Percentiles rank a stretch among this genome's conserved stretches.
These are phyloP conservation scores for Pelargonium australe DNA, from an alignment of 441 rosid genomes.

Conservation along the genomic window DNA sequence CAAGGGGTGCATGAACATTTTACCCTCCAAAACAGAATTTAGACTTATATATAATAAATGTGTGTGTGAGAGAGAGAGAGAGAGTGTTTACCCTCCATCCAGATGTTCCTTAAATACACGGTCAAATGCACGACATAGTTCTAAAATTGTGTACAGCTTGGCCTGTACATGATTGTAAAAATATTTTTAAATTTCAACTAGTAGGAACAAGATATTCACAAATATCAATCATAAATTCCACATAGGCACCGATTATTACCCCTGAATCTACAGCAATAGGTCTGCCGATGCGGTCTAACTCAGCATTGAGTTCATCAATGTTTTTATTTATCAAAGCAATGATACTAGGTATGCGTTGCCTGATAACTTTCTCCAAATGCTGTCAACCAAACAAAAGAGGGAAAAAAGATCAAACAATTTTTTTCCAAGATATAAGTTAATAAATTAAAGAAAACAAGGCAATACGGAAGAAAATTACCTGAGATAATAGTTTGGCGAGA, in stretches of 20 bases:
- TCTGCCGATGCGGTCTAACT: constrained; percentile 94
- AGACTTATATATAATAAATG: too few relatives aligned
- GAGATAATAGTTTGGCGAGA: constrained; percentile 87
- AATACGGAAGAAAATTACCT: constrained; percentile 38
- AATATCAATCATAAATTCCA: not conserved
- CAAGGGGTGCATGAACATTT: too few relatives aligned
- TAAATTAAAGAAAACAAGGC: not conserved
- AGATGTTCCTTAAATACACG: constrained; percentile 96
- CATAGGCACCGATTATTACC: constrained; percentile 36
- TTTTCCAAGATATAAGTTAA: too few relatives aligned
- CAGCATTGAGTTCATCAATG: constrained; percentile 93
- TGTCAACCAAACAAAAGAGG: constrained; percentile 25
- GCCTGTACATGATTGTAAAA: constrained; percentile 43
- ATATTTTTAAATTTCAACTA: not conserved
- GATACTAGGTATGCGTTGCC: constrained; percentile 96
- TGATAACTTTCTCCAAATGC: constrained; percentile 91
- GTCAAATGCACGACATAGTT: constrained; percentile 94
- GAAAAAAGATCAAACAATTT: too few relatives aligned
- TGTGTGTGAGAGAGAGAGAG: not conserved
- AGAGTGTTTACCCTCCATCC: constrained; percentile 81
- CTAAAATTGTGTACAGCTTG: constrained; percentile 87
- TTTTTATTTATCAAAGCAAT: constrained; percentile 89
- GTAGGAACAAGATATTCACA: constrained; percentile 16
- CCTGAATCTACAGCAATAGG: constrained; percentile 96
- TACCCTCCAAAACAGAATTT: too few relatives aligned